Evolutionary conservation across 345 rosid species (phyloP).

Genomic region (Cochlearia excelsa): DNA sequence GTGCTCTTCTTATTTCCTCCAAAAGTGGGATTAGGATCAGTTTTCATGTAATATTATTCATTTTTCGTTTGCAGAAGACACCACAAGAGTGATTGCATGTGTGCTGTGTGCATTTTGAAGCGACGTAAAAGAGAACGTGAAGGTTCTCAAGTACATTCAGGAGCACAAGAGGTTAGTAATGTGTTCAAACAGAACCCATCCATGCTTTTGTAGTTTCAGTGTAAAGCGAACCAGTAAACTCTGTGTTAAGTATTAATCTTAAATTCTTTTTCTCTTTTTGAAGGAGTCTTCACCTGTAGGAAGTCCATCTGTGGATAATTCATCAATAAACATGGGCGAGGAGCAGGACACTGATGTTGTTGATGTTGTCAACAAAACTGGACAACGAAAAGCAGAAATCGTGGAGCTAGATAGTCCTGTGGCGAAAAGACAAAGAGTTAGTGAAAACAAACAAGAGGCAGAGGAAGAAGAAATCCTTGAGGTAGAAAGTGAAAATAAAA

Average conservation of each 20-base stretch:
- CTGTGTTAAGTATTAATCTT: neutral
- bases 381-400: slow-evolving; percentile 42
- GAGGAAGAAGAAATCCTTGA: slow-evolving; percentile 47
- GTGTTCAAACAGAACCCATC: slow-evolving; percentile 18
- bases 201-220: slow-evolving; percentile 2
- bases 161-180: slow-evolving; percentile 46
- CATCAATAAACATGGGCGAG: slow-evolving; percentile 67
- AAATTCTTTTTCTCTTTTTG: slow-evolving; percentile 14
- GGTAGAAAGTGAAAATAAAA: slow-evolving; percentile 42
- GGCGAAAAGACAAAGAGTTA: slow-evolving; percentile 39
- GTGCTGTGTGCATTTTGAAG: slow-evolving; percentile 86
- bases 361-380: slow-evolving; percentile 55
- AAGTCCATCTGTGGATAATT: slow-evolving; percentile 67
- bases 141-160: slow-evolving; percentile 53
- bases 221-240: slow-evolving; percentile 1
- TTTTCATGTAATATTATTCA: slow-evolving; percentile 9
- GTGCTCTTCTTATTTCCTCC: slow-evolving; percentile 1
- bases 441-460: slow-evolving; percentile 40
- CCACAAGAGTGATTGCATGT: slow-evolving; percentile 90
- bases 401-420: slow-evolving; percentile 44
- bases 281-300: slow-evolving; percentile 64
- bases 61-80: slow-evolving; percentile 59
- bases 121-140: slow-evolving; percentile 91
- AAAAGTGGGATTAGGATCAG: neutral
- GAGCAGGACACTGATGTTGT: slow-evolving; percentile 57